Conservation (phyloP, 805 yeast genomes). For the Zygosaccharomyces siamensis region DNA sequence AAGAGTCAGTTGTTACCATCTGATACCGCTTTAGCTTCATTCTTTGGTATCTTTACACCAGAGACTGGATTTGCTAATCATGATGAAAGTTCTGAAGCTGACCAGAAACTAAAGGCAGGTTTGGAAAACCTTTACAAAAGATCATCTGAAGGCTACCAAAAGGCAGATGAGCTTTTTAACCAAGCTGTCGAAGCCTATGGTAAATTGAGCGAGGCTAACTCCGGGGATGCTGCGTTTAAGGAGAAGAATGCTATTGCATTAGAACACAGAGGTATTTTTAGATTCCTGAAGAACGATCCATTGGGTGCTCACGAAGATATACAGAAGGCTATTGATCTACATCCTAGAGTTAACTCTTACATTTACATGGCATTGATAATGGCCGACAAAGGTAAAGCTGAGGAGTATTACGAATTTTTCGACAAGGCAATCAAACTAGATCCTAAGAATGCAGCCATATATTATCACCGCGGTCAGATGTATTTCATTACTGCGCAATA, state of each 20-base stretch:
- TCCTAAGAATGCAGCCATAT: slow-evolving; percentile 71
- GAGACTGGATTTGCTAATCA: slow-evolving; percentile 47
- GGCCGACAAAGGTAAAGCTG: slow-evolving; percentile 76
- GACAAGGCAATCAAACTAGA: slow-evolving; percentile 64
- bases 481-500: slow-evolving; percentile 75
- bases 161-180: slow-evolving; percentile 41
- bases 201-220: slow-evolving; percentile 23
- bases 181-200: slow-evolving; percentile 53
- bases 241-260: slow-evolving; percentile 61
- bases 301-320: slow-evolving; percentile 59
- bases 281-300: slow-evolving; percentile 73
- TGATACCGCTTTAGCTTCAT: slow-evolving; percentile 75
- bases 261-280: slow-evolving; percentile 79
- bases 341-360: slow-evolving; percentile 77
- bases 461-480: slow-evolving; percentile 93
- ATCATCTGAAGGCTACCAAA: slow-evolving; percentile 37
- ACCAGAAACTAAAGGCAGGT: slow-evolving; percentile 60
- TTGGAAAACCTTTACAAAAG: slow-evolving; percentile 49
- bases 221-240: slow-evolving; percentile 28
- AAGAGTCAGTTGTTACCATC: slow-evolving; percentile 57
- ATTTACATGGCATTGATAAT: slow-evolving; percentile 75
- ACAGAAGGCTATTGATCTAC: slow-evolving; percentile 56
- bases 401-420: slow-evolving; percentile 64
- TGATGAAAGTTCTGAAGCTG: slow-evolving; percentile 55
- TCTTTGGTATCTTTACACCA: slow-evolving; percentile 76